These are phyloP conservation scores for Arabis alpina DNA, from an alignment of 345 rosid species.

Conservation along the genomic window DNA sequence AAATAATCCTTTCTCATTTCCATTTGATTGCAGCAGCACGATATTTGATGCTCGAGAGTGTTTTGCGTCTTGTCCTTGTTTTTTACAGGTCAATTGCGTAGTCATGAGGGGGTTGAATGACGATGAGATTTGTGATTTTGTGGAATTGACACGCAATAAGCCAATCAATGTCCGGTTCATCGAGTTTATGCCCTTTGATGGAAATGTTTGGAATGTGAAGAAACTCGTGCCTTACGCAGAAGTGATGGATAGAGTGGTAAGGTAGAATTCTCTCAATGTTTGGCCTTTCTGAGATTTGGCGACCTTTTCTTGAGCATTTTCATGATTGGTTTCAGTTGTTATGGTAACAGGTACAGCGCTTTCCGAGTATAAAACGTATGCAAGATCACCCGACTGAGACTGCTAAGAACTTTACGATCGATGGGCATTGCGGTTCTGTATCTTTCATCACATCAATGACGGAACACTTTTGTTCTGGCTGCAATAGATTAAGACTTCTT, in stretches of 20 bases:
- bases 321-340: slow-evolving; percentile 27
- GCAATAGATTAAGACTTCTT: slow-evolving; percentile 91
- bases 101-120: slow-evolving; percentile 95
- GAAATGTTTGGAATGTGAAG: slow-evolving; percentile 94
- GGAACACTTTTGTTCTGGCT: slow-evolving; percentile 96
- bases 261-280: slow-evolving; percentile 55
- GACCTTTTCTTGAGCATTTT: slow-evolving; percentile 20
- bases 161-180: slow-evolving; percentile 93
- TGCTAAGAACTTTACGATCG: slow-evolving; percentile 84
- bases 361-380: slow-evolving; percentile 60
- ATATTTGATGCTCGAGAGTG: slow-evolving; percentile 12
- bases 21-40: slow-evolving; percentile 6
- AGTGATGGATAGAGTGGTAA: slow-evolving; percentile 94
- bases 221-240: slow-evolving; percentile 82
- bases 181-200: slow-evolving; percentile 99
- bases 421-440: slow-evolving; percentile 82
- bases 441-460: slow-evolving; percentile 99
- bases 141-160: slow-evolving; percentile 73
- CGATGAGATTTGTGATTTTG: slow-evolving; percentile 95
- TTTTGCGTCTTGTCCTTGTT: slow-evolving; percentile 11
- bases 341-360: slow-evolving; percentile 56
- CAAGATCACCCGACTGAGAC: slow-evolving; percentile 85
- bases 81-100: slow-evolving; percentile 80
- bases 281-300: slow-evolving; percentile 20
- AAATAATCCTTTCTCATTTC: not conserved